Evolutionary conservation across 345 rosid genomes (phyloP), one percentile per base, ranked within the genome.

Genomic region (Litchi chinensis): DNA sequence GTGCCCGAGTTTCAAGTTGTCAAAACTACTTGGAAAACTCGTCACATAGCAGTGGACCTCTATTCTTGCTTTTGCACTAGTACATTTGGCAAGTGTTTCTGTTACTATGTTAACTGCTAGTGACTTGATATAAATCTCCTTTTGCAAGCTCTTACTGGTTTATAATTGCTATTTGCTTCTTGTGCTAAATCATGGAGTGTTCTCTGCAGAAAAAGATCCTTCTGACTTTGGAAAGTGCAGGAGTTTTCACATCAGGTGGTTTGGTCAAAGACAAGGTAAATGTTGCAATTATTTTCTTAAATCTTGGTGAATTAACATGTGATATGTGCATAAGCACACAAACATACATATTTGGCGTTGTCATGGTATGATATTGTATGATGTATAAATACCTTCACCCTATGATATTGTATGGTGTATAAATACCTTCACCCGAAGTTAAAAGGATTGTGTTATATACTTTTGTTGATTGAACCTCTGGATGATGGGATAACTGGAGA

Each of bases 231-330:
- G 99, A 96, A 81, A 91, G 79, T 86, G 94, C 98, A 32, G 99
- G 99, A 12, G 80, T 96, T 76, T 96, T 96, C 78, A 89, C 97
- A 39, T 91, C 97, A 46, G 95, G 99, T 82, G 98, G 98, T 82
- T 87, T 96, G 83, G 90, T 96, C 76, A 94, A 89, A 83, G 97
- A 94, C 82, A 94, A 96, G 98, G 99, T 93, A 86, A 74, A 8
- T 12, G 26, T 21, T n/a, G 57, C 57, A 52, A 4, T 15, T 52
- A 52, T 52, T 52, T 18, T 52, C 19, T 15, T 6, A 52, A 52
- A 13, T 19, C 19, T 15, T 16, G 48, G 48, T 15, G 57, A 52
- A 52, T 52, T 52, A 52, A 52, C 57, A 15, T 15, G n/a, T 6
- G 15, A 15, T 16, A 26, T 26, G 28, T 26, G 28, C 28, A 26